Percentiles rank a stretch among this genome's conserved stretches.
Evolutionary conservation across 108 stramenopile genomes (phyloP).

Genomic region (Cyclotella baltica): DNA sequence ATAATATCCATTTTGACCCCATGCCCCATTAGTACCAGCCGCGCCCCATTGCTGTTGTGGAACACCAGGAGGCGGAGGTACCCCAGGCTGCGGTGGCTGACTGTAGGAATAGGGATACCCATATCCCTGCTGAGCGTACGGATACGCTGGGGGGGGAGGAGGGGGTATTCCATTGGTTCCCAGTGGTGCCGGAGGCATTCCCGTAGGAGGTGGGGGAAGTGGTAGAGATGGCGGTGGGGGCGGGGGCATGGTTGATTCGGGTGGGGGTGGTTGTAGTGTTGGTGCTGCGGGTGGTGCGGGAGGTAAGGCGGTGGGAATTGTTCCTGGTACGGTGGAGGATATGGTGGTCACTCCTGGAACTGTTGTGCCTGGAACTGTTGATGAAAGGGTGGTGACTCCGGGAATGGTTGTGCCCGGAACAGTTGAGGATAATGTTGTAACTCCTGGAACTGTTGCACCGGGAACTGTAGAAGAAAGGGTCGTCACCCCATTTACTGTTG

Average conservation of each 20-base stretch:
- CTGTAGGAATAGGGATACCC: conserved; percentile 33
- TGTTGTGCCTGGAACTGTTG: conserved; percentile 18
- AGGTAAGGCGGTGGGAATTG: conserved; percentile 35
- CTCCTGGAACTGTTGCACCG: neutral
- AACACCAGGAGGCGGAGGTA: conserved; percentile 23
- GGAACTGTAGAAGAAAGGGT: conserved; percentile 7
- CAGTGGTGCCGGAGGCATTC: conserved; percentile 25
- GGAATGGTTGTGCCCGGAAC: no score
- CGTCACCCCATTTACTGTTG: conserved; percentile 1
- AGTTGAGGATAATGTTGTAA: conserved; percentile 12
- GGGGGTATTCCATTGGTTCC: neutral
- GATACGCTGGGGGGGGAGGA: conserved; percentile 40
- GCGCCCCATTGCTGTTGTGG: conserved; percentile 53
- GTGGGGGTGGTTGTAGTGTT: conserved; percentile 34
- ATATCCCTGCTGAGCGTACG: conserved; percentile 27
- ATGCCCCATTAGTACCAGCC: conserved; percentile 21
- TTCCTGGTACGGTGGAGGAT: conserved; percentile 14
- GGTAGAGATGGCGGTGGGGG: conserved; percentile 35
- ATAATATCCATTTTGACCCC: conserved; percentile 25
- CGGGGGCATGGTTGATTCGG: conserved; percentile 30
- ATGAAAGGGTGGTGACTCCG: conserved; percentile 12
- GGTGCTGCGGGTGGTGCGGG: conserved; percentile 30
- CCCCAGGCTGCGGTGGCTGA: conserved; percentile 39
- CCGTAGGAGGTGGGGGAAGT: conserved; percentile 50
- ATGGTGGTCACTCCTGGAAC: conserved; percentile 15